phyloP scores from a whole-genome alignment of 495 filamentous ascomycete genomes.

The Letharia lupina region DNA sequence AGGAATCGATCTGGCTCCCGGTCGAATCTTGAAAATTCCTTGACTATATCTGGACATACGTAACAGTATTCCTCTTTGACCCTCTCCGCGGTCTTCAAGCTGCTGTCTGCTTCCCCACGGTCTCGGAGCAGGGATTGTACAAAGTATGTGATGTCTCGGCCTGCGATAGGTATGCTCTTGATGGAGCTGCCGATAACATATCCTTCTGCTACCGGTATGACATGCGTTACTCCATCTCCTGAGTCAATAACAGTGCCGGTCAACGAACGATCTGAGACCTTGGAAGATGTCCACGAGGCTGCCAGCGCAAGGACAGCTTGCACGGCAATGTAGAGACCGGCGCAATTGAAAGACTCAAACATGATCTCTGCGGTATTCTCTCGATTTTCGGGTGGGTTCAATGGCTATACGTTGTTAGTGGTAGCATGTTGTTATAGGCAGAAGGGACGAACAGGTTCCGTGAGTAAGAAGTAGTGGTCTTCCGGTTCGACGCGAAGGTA shows the following conservation, averaged over 20 bases:
- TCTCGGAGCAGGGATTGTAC: constrained; percentile 93
- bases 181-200: constrained; percentile 98
- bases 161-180: constrained; percentile 96
- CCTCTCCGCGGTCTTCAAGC: constrained; percentile 90
- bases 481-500: constrained; percentile 96
- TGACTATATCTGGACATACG: constrained; percentile 95
- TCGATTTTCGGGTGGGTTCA: constrained; percentile 96
- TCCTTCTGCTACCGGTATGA: constrained; percentile 96
- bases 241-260: constrained; percentile 97
- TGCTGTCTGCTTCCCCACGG: constrained; percentile 92
- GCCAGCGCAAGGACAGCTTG: constrained; percentile 95
- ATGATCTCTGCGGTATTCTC: constrained; percentile 99
- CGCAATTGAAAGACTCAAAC: constrained; percentile 99
- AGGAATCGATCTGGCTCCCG: constrained; percentile 81
- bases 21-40: constrained; percentile 91
- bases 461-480: constrained; percentile 96
- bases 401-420: constrained; percentile 49
- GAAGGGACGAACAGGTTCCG: constrained; percentile 67
- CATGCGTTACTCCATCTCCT: constrained; percentile 95
- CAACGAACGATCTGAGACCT: constrained; percentile 92
- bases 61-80: constrained; percentile 99
- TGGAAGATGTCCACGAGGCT: constrained; percentile 96
- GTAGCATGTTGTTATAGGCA: neutral
- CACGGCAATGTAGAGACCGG: constrained; percentile 96
- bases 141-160: constrained; percentile 96